Conservation (phyloP, 2,329 filamentous ascomycete genomes). For the Phoma sp. region DNA sequence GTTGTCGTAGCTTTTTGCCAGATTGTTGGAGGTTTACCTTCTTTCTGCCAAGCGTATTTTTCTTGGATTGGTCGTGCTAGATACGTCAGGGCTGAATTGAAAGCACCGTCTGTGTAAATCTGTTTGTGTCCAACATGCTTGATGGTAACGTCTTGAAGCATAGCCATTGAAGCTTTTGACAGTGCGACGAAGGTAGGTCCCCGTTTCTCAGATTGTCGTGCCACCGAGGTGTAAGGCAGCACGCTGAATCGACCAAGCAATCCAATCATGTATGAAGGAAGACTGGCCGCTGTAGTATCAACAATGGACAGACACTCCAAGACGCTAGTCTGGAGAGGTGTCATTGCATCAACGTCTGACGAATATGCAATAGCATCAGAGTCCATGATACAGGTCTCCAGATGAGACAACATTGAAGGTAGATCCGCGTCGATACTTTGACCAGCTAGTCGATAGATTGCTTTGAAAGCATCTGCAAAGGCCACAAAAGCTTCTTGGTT, state of each 20-base stretch:
- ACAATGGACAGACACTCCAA: slow-evolving; percentile 72
- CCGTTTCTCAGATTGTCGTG: slow-evolving; percentile 29
- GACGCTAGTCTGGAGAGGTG: slow-evolving; percentile 73
- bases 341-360: slow-evolving; percentile 75
- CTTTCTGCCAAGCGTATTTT: slow-evolving; percentile 79
- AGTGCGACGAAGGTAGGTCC: slow-evolving; percentile 88
- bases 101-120: slow-evolving; percentile 72
- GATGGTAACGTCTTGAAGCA: slow-evolving; percentile 67
- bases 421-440: slow-evolving; percentile 67
- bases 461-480: slow-evolving; percentile 77
- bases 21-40: slow-evolving; percentile 72
- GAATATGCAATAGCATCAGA: slow-evolving; percentile 73
- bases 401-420: slow-evolving; percentile 70
- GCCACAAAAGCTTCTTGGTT: slow-evolving; percentile 85
- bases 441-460: slow-evolving; percentile 79
- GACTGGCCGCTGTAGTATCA: slow-evolving; percentile 68
- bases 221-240: slow-evolving; percentile 65
- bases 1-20: slow-evolving; percentile 83
- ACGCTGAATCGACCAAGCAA: slow-evolving; percentile 74
- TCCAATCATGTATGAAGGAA: slow-evolving; percentile 71
- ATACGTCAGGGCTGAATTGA: slow-evolving; percentile 69
- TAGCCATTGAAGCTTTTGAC: slow-evolving; percentile 79
- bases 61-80: slow-evolving; percentile 73
- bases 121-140: slow-evolving; percentile 67
- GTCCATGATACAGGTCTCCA: slow-evolving; percentile 73